phyloP scores from a whole-genome alignment of 2,329 filamentous ascomycete species.

The Graphilbum sp. region DNA sequence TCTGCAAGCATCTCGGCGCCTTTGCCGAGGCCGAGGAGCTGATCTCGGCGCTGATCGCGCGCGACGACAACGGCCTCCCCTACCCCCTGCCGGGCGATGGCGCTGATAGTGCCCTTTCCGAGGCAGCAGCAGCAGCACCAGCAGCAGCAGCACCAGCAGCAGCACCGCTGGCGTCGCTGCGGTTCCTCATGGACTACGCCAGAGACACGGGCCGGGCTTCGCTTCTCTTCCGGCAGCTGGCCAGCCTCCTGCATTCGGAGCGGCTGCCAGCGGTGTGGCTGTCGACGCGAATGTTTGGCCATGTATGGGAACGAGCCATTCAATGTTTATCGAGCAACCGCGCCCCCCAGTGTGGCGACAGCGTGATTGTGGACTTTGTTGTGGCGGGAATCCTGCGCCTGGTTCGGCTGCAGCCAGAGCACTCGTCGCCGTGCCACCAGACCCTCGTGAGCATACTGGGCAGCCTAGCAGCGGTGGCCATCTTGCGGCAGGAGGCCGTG shows the following conservation, averaged over 20 bases:
- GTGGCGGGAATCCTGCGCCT: constrained; percentile 7
- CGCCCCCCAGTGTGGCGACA: constrained; percentile 12
- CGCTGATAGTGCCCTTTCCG: constrained; percentile 14
- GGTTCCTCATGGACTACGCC: constrained; percentile 14
- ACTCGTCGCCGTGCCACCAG: background rate
- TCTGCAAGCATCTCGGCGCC: constrained; percentile 22
- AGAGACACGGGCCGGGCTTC: constrained; percentile 14
- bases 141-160: too few relatives aligned
- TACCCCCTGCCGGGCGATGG: background rate
- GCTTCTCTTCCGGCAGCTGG: constrained; percentile 21
- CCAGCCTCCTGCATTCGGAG: constrained; percentile 17
- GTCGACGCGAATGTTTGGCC: constrained; percentile 22
- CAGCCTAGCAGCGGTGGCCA: constrained; percentile 20
- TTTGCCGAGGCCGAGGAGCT: constrained; percentile 24
- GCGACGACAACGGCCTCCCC: constrained; percentile 6
- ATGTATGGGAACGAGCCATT: constrained; percentile 23
- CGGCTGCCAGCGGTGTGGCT: constrained; percentile 27
- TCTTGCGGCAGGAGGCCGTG: constrained; percentile 12
- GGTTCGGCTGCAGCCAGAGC: background rate
- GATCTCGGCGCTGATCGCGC: constrained; percentile 18
- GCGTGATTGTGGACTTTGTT: constrained; percentile 20
- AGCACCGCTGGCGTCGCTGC: constrained; percentile 12
- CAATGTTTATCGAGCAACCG: constrained; percentile 17
- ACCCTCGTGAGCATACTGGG: constrained; percentile 25
- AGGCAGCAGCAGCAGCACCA: constrained; percentile 11